Percentiles rank a stretch among this genome's conserved stretches.
phyloP scores from a whole-genome alignment of 768 basidiomycete species.

The Panellus pusillus region DNA sequence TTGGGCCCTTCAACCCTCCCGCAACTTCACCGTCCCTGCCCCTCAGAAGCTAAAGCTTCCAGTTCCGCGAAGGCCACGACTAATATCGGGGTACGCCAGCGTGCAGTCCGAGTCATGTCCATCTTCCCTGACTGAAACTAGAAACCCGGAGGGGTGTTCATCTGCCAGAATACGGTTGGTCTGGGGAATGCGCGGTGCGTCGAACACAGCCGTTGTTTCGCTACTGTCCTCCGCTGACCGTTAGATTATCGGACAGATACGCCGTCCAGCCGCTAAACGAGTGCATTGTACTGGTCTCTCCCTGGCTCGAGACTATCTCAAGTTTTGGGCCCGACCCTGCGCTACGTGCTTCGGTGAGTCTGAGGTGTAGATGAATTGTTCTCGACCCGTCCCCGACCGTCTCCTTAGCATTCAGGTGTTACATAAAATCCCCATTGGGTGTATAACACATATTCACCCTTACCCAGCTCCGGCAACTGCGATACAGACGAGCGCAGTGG shows the following conservation, averaged over 20 bases:
- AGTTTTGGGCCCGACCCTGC: slow-evolving; percentile 21
- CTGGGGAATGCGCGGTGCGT: slow-evolving; percentile 18
- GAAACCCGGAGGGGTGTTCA: slow-evolving; percentile 20
- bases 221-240: neutral
- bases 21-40: neutral
- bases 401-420: slow-evolving; percentile 6
- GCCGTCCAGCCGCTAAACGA: slow-evolving; percentile 20
- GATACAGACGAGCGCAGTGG: slow-evolving; percentile 16
- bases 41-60: neutral
- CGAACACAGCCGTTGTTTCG: neutral
- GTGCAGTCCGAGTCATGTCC: neutral
- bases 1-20: slow-evolving; percentile 17
- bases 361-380: neutral
- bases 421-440: no score
- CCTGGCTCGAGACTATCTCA: slow-evolving; percentile 15
- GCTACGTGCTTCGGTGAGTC: slow-evolving; percentile 20
- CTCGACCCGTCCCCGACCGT: neutral
- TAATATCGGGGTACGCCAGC: slow-evolving; percentile 11
- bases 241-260: slow-evolving; percentile 3
- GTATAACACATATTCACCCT: neutral
- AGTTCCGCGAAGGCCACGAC: neutral
- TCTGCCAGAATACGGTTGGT: slow-evolving; percentile 16
- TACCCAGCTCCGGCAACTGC: slow-evolving; percentile 18
- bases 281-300: slow-evolving; percentile 17
- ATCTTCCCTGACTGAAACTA: neutral